Conservation (phyloP, 2,329 filamentous ascomycete genomes). For the Graphilbum sp. region DNA sequence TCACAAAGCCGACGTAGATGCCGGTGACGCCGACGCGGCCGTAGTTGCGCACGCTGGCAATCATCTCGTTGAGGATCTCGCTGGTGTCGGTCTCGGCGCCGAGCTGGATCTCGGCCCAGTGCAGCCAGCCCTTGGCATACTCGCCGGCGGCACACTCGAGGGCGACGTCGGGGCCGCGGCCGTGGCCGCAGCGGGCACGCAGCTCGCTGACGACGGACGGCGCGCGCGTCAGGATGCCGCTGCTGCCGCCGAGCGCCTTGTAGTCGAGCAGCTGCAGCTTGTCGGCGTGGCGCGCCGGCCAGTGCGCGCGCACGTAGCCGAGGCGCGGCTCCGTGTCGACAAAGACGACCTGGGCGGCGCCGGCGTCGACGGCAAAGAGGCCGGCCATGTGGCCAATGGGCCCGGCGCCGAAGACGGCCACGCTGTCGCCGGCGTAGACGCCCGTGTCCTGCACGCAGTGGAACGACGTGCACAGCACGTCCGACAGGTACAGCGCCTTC, state of each 20-base stretch:
- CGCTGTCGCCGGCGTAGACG: conserved; percentile 59
- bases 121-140: conserved; percentile 44
- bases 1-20: conserved; percentile 43
- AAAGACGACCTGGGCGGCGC: conserved; percentile 60
- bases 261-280: conserved; percentile 57
- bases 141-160: conserved; percentile 51
- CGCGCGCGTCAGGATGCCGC: too few species aligned
- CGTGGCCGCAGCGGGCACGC: conserved; percentile 51
- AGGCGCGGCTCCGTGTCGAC: conserved; percentile 61
- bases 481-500: conserved; percentile 63
- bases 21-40: conserved; percentile 66
- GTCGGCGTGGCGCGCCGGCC: conserved; percentile 27
- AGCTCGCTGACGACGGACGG: conserved; percentile 51
- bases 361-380: conserved; percentile 57
- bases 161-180: conserved; percentile 56
- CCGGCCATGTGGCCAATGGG: conserved; percentile 77
- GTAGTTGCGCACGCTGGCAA: conserved; percentile 54
- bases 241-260: conserved; percentile 23
- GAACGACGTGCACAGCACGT: conserved; percentile 66
- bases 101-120: conserved; percentile 38
- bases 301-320: conserved; percentile 47
- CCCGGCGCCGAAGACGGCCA: conserved; percentile 74
- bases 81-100: conserved; percentile 75
- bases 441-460: conserved; percentile 71
- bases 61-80: conserved; percentile 68